Base-by-base conservation (phyloP, 2,329 filamentous ascomycete genomes). In the Apiospora koreana region DNA sequence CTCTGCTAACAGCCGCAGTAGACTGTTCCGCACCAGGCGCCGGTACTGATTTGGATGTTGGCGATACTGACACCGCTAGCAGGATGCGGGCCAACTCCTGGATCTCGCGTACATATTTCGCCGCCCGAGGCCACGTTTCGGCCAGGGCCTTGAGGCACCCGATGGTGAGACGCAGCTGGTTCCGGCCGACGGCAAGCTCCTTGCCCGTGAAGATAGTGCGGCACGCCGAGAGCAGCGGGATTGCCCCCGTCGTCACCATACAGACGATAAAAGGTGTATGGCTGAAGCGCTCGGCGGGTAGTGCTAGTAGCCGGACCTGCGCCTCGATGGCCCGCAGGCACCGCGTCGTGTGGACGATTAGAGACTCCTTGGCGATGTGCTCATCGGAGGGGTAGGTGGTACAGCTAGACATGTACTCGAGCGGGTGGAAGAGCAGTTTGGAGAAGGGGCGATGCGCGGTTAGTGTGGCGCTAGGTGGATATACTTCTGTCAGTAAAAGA, bases 131-230 rank as follows among this genome's bases (percentile, higher is more conserved):
- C 83, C 83, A 84, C 1, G 81, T n/a, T 8, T 78, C 75, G 1
- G 76, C 81, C 64, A 84, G 46, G 4, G 74, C 72, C 71, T 79
- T 80, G 10, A 84, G 75, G 69, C 79, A 84, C 0, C 82, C 82
- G n/a, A 84, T 80, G 5, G 73, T 80, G 75, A 83, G 77, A 6
- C 81, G 79, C 28, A 84, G 81, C 72, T 84, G 82, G 31, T 81
- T 78, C 70, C 83, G 75, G n/a, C 81, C 81, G 1, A 80, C 75
- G 0, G 76, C 72, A 6, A 83, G 72, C 21, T 81, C 75, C 35
- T 75, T 74, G 0, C 77, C 79, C 9, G 74, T 75, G n/a, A 83
- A 71, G 28, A 80, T 69, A 68, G 76, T 80, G 18, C 75, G 78
- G 71, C 81, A 83, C 2, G 82, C 82, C 0, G 82, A 82, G 3